Percentiles rank a stretch among this genome's conserved stretches.
Evolutionary conservation across 2,329 filamentous ascomycete species (phyloP).

Genomic region (Alternaria conjuncta): DNA sequence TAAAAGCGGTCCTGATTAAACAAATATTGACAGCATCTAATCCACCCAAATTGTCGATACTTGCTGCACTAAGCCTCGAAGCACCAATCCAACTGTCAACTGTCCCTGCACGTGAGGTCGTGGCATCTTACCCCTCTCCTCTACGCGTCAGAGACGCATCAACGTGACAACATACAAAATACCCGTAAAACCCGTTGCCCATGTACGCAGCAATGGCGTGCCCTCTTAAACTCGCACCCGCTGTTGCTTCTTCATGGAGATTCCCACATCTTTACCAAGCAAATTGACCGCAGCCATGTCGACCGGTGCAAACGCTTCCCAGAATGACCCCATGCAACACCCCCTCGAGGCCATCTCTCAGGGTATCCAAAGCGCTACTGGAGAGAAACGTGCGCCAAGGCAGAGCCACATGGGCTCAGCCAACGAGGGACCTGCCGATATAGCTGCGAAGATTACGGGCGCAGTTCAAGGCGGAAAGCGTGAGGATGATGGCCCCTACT

Average conservation of each 20-base stretch:
- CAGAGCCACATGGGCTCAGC: conserved; percentile 50
- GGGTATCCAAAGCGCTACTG: conserved; percentile 50
- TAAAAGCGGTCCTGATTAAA: not conserved
- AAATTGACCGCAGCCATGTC: conserved; percentile 28
- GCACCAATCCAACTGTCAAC: not conserved
- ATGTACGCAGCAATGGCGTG: conserved; percentile 12
- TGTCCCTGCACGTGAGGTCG: conserved; percentile 5
- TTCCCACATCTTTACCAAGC: conserved; percentile 16
- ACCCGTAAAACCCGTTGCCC: not conserved
- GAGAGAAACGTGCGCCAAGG: conserved; percentile 49
- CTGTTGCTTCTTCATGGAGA: conserved; percentile 18
- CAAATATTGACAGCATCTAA: not conserved
- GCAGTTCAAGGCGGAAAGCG: conserved; percentile 54
- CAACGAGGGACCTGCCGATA: conserved; percentile 61
- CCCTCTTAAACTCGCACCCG: not conserved
- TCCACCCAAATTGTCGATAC: not conserved
- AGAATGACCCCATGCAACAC: conserved; percentile 45
- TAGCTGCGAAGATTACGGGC: conserved; percentile 60
- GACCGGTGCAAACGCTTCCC: conserved; percentile 40
- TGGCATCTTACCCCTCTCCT: not conserved
- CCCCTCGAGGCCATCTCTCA: conserved; percentile 52
- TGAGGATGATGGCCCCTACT: conserved; percentile 59
- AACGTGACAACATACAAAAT: conserved; percentile 20
- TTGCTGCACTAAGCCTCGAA: not conserved
- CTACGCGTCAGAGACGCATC: conserved; percentile 27